Percentiles rank a stretch among this genome's conserved stretches.
These are phyloP conservation scores for Blastobotrys parvus DNA, from an alignment of 805 yeast species.

Conservation along the genomic window DNA sequence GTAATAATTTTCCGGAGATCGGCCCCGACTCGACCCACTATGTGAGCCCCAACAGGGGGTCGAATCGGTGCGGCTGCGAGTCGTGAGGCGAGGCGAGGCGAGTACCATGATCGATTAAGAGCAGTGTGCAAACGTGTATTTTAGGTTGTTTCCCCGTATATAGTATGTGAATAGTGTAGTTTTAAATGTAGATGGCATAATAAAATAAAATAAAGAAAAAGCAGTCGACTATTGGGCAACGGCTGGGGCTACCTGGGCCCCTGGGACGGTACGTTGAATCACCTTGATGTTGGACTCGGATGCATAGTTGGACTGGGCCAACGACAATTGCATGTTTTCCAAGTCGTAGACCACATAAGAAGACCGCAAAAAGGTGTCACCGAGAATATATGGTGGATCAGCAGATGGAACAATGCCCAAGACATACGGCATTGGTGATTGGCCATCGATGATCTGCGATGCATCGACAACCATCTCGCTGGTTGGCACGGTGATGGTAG, in stretches of 20 bases:
- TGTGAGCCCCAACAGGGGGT: too few relatives aligned
- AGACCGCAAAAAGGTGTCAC: constrained; percentile 49
- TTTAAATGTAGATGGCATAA: too few relatives aligned
- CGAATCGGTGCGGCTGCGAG: background rate
- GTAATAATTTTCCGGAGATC: too few relatives aligned
- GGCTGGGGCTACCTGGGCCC: constrained; percentile 2
- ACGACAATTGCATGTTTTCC: constrained; percentile 45
- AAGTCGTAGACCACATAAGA: constrained; percentile 60
- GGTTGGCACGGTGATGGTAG: constrained; percentile 20
- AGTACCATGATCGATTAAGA: background rate
- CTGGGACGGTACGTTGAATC: constrained; percentile 3
- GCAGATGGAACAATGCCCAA: constrained; percentile 4
- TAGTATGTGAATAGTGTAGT: too few relatives aligned
- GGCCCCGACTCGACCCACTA: too few relatives aligned
- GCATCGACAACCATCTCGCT: constrained; percentile 15
- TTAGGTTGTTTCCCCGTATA: background rate
- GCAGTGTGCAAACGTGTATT: background rate
- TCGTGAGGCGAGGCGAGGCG: background rate
- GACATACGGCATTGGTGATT: constrained; percentile 10
- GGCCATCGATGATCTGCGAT: constrained; percentile 6
- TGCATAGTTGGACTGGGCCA: constrained; percentile 38
- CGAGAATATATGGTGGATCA: constrained; percentile 25
- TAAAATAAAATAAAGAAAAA: too few relatives aligned
- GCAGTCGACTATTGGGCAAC: too few relatives aligned
- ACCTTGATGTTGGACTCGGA: background rate